Evolutionary conservation across 1,284 basidiomycete species (phyloP).

Genomic region (Ceratobasidium sp.): DNA sequence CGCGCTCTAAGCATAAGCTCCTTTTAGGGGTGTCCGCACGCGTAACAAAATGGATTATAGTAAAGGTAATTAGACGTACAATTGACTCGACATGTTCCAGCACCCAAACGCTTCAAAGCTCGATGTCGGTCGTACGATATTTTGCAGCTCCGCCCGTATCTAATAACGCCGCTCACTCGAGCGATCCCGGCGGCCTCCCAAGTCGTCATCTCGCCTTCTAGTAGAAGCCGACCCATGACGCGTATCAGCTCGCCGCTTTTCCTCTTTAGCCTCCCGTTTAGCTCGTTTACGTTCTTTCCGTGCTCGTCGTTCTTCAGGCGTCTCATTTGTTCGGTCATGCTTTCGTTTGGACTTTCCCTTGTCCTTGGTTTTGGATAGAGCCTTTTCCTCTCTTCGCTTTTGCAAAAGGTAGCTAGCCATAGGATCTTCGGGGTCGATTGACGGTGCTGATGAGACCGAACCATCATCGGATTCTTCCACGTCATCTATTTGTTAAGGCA

Average conservation of each 20-base stretch:
- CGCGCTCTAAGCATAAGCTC: no score
- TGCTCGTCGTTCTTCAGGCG: constrained; percentile 78
- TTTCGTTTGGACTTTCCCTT: constrained; percentile 66
- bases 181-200: not conserved
- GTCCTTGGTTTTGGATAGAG: constrained; percentile 69
- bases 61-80: no score
- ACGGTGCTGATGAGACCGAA: constrained; percentile 73
- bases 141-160: no score
- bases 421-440: constrained; percentile 95
- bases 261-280: constrained; percentile 42
- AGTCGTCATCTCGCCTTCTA: not conserved
- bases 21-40: no score
- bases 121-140: no score
- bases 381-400: constrained; percentile 75
- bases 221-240: not conserved
- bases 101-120: no score
- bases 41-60: no score
- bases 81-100: no score
- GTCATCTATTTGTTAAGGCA: constrained; percentile 49
- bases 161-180: not conserved
- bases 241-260: not conserved
- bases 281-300: constrained; percentile 65
- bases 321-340: constrained; percentile 72
- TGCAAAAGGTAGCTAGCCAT: constrained; percentile 92
- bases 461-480: constrained; percentile 58